Conservation (phyloP, 768 basidiomycete genomes). For the Agaricus blazei region DNA sequence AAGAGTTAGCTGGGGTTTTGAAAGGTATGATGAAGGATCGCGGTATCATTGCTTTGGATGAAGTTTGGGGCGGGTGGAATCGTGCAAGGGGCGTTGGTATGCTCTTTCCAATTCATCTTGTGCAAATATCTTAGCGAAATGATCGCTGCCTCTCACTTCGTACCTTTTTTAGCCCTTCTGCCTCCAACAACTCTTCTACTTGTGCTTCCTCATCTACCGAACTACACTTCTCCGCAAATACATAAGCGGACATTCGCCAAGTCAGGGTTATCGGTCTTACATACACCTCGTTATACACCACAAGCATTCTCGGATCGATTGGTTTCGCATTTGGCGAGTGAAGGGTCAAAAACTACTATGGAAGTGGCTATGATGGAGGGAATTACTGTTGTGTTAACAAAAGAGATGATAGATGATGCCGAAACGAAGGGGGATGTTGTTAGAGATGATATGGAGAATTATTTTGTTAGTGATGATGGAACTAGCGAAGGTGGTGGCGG, state of each 20-base stretch:
- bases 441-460: conserved; percentile 7
- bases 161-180: conserved; percentile 55
- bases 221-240: conserved; percentile 64
- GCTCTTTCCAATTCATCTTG: conserved; percentile 19
- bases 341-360: conserved; percentile 52
- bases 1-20: conserved; percentile 75
- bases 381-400: conserved; percentile 66
- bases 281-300: conserved; percentile 73
- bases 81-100: conserved; percentile 86
- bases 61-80: conserved; percentile 67
- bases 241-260: conserved; percentile 54
- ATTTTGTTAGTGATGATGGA: conserved; percentile 5
- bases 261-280: conserved; percentile 76
- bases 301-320: conserved; percentile 67
- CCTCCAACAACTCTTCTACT: conserved; percentile 85
- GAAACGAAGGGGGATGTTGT: conserved; percentile 33
- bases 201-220: conserved; percentile 62
- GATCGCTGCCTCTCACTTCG: no score
- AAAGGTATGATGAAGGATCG: conserved; percentile 72
- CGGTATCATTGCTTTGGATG: conserved; percentile 83
- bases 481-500: neutral
- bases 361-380: conserved; percentile 70
- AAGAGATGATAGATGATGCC: conserved; percentile 73
- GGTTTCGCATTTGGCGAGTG: conserved; percentile 43
- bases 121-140: conserved; percentile 19